Base-by-base conservation (phyloP, 2,329 filamentous ascomycete species). In the Diplodia scrobiculata region DNA sequence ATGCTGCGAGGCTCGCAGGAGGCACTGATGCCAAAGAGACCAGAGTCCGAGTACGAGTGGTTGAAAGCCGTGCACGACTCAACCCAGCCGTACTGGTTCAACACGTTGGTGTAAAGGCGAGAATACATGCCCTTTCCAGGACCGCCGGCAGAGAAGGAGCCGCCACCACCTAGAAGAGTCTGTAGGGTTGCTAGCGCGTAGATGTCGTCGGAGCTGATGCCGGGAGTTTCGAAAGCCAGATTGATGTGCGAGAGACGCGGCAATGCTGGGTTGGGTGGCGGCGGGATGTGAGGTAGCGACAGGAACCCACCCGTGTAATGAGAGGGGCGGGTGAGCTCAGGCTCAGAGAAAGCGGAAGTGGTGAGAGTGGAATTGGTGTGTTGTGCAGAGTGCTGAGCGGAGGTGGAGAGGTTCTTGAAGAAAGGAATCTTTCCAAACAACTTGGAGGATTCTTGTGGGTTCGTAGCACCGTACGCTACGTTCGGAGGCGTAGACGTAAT, bases 101-200 rank as follows among this genome's bases (percentile, higher is more conserved):
- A 86, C 0, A 98, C 94, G 76, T 97, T 97, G 69, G 93, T 98
- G 83, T 97, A 99, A 9, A 99, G 86, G 13, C 95, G 90, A 45
- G 91, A 96, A 83, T 98, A 98, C 95, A 99, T 99, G 77, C 95
- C 95, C 82, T 99, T 99, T 63, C 95, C 95, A 4, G 95, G 95
- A 0, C 95, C 95, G 72, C 95, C 95, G 64, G 95, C 95, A 17
- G 91, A 96, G 82, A 99, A 99, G 66, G 93, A 97, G 27, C 95
- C 95, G 58, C 95, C 95, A 55, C 95, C 95, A 67, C 95, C 95
- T 38, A 99, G 91, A 10, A 99, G 89, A 1, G 92, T 98, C 79
- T 98, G 96, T 1, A 99, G 84, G 0, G 94, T 97, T 6, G 95
- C 95, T 52, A 98, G 88, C 19, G 95, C 93, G 80, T 98, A 99